Evolutionary conservation across 1,284 basidiomycete species (phyloP), one percentile per base, ranked within the genome.

Genomic region (Flammula alnicola): DNA sequence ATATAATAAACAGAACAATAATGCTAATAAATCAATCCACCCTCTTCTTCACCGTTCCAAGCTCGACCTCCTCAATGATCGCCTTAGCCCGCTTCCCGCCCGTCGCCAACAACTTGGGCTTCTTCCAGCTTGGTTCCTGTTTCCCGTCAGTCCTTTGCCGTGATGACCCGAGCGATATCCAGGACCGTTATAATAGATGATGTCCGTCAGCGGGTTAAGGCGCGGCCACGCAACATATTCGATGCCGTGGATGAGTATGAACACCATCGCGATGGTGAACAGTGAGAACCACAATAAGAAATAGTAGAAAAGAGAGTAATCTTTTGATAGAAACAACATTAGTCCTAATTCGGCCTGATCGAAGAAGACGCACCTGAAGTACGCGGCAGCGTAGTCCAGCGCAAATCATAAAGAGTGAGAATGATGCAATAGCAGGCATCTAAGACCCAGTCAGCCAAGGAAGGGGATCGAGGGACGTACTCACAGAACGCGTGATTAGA

Each of bases 191-290:
- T 95, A 98, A 65, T 86, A 85, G 46, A 98, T 88, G 47, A 90
- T 78, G 54, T 95, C 91, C 48, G 86, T 86, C 9, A 90, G 86
- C 3, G 93, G 88, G 57, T 90, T 83, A 47, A 99, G 80, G 17
- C 89, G 84, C n/a, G 96, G 97, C 89, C 93, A 96, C 17, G 91
- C 84, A 54, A 99, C 95, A 66, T 95, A 98, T 57, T 88, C 81
- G 57, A 93, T 81, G 32, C 89, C 88, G 65, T 96, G 84, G 35
- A 84, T 73, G 69, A 90, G 66, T 60, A 96, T 89, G 71, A 90
- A 91, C 38, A 75, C 57, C 51, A 86, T 68, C 9, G 91, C 76
- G 51, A 84, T 50, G 32, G 78, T 62, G 46, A 88, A 75, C 31
- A 95, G 63, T 41, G 77, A 64, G 61, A 91, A 72, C 89, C 93